Evolutionary conservation across 805 yeast species (phyloP).

Genomic region (Candida insectalens): DNA sequence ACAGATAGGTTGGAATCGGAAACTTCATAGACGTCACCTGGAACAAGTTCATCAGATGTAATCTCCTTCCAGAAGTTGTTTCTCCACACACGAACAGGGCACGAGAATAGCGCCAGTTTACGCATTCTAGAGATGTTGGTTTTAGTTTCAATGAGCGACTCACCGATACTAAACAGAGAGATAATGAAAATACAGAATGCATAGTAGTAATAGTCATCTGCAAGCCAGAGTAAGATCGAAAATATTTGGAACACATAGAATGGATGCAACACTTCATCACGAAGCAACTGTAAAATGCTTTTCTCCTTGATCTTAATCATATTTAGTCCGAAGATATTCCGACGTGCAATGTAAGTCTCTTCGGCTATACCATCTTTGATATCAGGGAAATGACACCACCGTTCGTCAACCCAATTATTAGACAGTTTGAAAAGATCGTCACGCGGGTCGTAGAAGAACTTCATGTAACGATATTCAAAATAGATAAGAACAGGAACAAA

Average conservation of each 20-base stretch:
- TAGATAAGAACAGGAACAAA: conserved; percentile 58
- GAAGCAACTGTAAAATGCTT: conserved; percentile 48
- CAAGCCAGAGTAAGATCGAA: conserved; percentile 83
- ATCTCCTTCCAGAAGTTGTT: conserved; percentile 88
- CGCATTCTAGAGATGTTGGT: conserved; percentile 62
- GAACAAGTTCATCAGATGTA: conserved; percentile 72
- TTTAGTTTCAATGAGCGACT: conserved; percentile 81
- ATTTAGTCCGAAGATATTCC: conserved; percentile 68
- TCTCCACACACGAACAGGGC: conserved; percentile 82
- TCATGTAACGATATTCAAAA: conserved; percentile 77
- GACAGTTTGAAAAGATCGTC: conserved; percentile 82
- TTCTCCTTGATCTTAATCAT: conserved; percentile 70
- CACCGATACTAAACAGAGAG: conserved; percentile 68
- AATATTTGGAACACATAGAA: conserved; percentile 92
- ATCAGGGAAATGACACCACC: conserved; percentile 56
- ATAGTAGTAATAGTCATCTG: conserved; percentile 88
- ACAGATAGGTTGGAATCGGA: conserved; percentile 68
- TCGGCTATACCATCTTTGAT: conserved; percentile 64
- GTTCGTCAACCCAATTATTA: conserved; percentile 75
- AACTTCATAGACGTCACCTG: conserved; percentile 92
- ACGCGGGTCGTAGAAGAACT: conserved; percentile 73
- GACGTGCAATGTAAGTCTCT: conserved; percentile 58
- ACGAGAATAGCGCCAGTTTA: conserved; percentile 62
- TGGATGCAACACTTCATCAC: conserved; percentile 90
- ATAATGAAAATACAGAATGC: conserved; percentile 88